Conservation (phyloP, 192 early-diverging fungal genomes). For the Rhizophagus sp. region DNA sequence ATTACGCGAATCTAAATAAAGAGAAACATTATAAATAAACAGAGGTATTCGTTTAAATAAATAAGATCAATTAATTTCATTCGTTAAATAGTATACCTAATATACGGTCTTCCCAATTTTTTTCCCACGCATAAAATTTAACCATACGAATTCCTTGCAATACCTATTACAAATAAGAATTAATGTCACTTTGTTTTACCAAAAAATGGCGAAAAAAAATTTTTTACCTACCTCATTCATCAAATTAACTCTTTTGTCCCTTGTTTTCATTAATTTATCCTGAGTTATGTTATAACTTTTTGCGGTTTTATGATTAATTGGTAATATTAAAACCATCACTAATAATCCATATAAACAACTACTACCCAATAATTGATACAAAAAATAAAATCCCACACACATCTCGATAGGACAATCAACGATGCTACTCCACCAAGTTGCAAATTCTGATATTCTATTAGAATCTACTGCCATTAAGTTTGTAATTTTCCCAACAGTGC, state of each 20-base stretch:
- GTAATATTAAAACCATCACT: constrained; percentile 48
- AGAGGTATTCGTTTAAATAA: background rate
- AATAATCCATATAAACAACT: constrained; percentile 36
- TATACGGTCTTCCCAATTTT: constrained; percentile 58
- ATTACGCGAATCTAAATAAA: constrained; percentile 39
- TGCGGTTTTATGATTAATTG: constrained; percentile 29
- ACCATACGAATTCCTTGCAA: constrained; percentile 89
- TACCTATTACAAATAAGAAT: constrained; percentile 27
- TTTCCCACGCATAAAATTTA: constrained; percentile 89
- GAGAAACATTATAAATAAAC: background rate
- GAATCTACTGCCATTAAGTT: constrained; percentile 78
- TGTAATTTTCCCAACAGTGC: constrained; percentile 64
- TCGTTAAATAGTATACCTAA: constrained; percentile 43
- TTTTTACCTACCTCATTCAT: constrained; percentile 59
- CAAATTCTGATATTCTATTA: constrained; percentile 58
- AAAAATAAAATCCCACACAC: constrained; percentile 60
- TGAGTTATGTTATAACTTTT: constrained; percentile 47
- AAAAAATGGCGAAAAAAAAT: background rate
- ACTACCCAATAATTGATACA: constrained; percentile 78
- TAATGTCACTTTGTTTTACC: constrained; percentile 24
- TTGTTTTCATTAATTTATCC: constrained; percentile 57
- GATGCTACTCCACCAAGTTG: constrained; percentile 53
- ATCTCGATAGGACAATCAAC: constrained; percentile 63
- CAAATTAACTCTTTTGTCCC: constrained; percentile 63
- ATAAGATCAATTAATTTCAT: background rate